Evolutionary conservation across 805 yeast genomes (phyloP), one percentile per base, ranked within the genome.

Genomic region (Hemisphaericaspora nanyangensis): DNA sequence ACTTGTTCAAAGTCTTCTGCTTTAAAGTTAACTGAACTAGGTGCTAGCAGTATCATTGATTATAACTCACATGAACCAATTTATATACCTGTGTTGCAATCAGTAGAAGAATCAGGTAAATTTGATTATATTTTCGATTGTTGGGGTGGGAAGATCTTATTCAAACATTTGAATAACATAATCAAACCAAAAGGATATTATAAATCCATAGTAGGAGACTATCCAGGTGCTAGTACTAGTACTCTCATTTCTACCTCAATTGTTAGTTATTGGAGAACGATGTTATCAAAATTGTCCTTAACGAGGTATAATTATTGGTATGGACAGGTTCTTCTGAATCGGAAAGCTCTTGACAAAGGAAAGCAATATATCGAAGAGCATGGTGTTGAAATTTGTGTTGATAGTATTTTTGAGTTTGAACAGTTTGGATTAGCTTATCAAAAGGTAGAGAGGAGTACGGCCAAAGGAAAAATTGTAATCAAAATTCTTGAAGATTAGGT

Each of bases 391-490:
- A 62, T 79, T 4, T 55, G 64, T 6, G 65, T 85, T 34, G 91
- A 84, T 51, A 68, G 80, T 5, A 72, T 70, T 25, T 70, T 63
- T 44, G 54, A 66, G 12, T 70, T 81, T 45, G 70, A 63, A 2
- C 73, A 82, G 13, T 76, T 55, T 45, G 45, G 69, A 34, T 54
- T 63, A 7, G 93, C 88, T 1, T 55, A 74, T 32, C 72, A 73
- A 7, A 63, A 63, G 45, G 54, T 82, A 20, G 55, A 55, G 6
- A 55, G 68, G 24, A 72, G 76, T 40, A 63, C 55, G 34, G 79
- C 82, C 6, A 75, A 71, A 40, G 96, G 95, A 27, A 87, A 86
- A 56, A 64, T 83, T 35, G 74, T 87, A n/a, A 39, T 78, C 22
- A 50, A 55, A 38, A 49, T n/a, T n/a, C n/a, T n/a, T n/a, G n/a